A percentile compares a stretch with the other conserved stretches of the same genome.
These are phyloP conservation scores for Oryza glaberrima DNA, from an alignment of 176 grass and related monocot genomes.

Conservation along the genomic window DNA sequence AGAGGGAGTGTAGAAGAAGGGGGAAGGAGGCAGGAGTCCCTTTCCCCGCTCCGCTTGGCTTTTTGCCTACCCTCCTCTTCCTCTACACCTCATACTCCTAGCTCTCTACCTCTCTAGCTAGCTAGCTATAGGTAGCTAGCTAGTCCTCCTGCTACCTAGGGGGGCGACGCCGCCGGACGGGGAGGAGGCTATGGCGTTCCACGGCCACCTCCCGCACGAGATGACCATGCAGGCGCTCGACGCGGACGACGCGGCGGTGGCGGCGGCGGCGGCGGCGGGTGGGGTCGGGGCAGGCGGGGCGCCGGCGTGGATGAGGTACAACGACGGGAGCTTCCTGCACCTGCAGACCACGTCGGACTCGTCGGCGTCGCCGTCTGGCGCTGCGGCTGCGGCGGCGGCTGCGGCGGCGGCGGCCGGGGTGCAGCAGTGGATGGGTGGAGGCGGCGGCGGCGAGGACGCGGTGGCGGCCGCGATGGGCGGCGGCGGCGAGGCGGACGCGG, in stretches of 20 bases:
- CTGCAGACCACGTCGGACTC: slow-evolving; percentile 70
- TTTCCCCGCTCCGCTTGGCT: slow-evolving; percentile 25
- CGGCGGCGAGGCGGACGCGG: slow-evolving; percentile 41
- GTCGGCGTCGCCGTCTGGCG: slow-evolving; percentile 40
- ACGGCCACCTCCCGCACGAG: slow-evolving; percentile 59
- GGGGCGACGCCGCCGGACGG: slow-evolving; percentile 1
- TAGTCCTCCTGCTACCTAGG: not conserved
- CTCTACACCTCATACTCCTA: slow-evolving; percentile 17
- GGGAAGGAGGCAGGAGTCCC: slow-evolving; percentile 10
- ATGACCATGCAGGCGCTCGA: slow-evolving; percentile 58
- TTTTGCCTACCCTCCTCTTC: slow-evolving; percentile 38
- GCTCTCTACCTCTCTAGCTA: no score
- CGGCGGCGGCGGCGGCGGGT: slow-evolving; percentile 29
- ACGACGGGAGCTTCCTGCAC: slow-evolving; percentile 77
- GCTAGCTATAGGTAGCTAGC: not conserved
- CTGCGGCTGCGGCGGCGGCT: not conserved
- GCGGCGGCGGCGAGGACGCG: slow-evolving; percentile 28
- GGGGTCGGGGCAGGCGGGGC: slow-evolving; percentile 34
- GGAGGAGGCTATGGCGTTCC: slow-evolving; percentile 53
- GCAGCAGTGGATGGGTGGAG: slow-evolving; percentile 32
- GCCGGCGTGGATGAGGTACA: slow-evolving; percentile 72
- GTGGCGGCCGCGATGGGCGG: slow-evolving; percentile 19
- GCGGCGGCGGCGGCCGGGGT: slow-evolving; percentile 10
- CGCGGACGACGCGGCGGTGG: slow-evolving; percentile 44
- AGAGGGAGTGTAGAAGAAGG: not conserved